A percentile compares a stretch with the other conserved stretches of the same genome.
These are phyloP conservation scores for Canavalia gladiata DNA, from an alignment of 306 rosid genomes.

Conservation along the genomic window DNA sequence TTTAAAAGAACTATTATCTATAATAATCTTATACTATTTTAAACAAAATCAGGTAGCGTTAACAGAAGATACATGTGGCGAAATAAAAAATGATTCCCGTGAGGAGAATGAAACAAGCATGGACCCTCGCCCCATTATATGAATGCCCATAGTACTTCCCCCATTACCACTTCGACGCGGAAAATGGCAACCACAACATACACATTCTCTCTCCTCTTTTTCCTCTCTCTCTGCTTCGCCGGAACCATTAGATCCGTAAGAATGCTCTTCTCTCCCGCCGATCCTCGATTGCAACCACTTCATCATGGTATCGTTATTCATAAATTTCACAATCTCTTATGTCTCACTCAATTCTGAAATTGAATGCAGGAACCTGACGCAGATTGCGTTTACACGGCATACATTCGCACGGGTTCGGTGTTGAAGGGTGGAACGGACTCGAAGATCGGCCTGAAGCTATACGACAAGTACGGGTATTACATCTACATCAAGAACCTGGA, in stretches of 20 bases:
- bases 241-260: constrained; percentile 56
- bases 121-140: neutral
- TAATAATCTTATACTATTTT: no score
- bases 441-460: constrained; percentile 56
- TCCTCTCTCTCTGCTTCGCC: constrained; percentile 52
- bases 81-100: neutral
- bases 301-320: neutral
- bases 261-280: neutral
- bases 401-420: constrained; percentile 74
- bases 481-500: constrained; percentile 61
- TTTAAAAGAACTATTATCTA: no score
- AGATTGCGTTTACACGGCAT: constrained; percentile 77
- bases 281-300: neutral
- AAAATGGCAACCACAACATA: constrained; percentile 47
- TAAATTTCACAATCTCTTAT: neutral
- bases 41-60: no score
- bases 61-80: no score
- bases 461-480: constrained; percentile 64
- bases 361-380: constrained; percentile 57
- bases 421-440: constrained; percentile 88
- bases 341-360: neutral
- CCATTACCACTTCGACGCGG: neutral
- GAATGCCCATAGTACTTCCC: neutral
- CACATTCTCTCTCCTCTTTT: constrained; percentile 43
- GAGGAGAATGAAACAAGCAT: neutral